Evolutionary conservation across 306 rosid genomes (phyloP), one percentile per base, ranked within the genome.

Genomic region (Citrullus colocynthis): DNA sequence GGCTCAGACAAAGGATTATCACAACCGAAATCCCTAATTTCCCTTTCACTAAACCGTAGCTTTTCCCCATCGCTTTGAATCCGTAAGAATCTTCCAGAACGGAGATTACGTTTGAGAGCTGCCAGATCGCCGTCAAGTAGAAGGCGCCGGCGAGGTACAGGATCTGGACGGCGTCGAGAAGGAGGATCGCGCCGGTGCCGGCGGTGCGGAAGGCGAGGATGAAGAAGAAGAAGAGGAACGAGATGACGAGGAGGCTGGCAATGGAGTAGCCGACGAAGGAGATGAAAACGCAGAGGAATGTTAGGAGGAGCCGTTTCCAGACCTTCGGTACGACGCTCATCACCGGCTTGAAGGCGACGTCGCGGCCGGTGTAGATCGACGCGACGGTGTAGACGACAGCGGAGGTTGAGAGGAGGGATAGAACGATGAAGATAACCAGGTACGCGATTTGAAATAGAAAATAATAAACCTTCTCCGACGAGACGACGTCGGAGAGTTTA

Each of bases 21-120:
- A 83, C 3, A 0, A 80, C 9, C 6, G 88, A 80, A 74, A 84
- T 16, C 69, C 83, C 61, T 84, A 78, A 84, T 82, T 90, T 94
- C 9, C 98, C 98, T 79, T 64, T 90, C 13, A 88, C 67, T 51
- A 94, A 51, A 0, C 81, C 84, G 82, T 45, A 79, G 85, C 96
- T 88, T 78, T 90, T 94, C 69, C 7, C 36, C 98, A 94, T 87
- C 21, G 98, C 98, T 45, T n/a, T 9, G 14, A 91, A 4, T 21
- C 98, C 98, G 9, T 60, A 84, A 0, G 77, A 70, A 24, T 94
- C 94, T 67, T 94, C 98, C 12, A 94, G 77, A 62, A 94, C 94
- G 0, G 90, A 81, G 6, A 94, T 88, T 24, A 88, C 98, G 59
- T 84, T 85, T 0, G 98, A 90, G 18, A 94, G 24, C 18, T 89